Evolutionary conservation across 129 eudicot genomes (phyloP), one percentile per base, ranked within the genome.

Genomic region (Flaveria linearis): DNA sequence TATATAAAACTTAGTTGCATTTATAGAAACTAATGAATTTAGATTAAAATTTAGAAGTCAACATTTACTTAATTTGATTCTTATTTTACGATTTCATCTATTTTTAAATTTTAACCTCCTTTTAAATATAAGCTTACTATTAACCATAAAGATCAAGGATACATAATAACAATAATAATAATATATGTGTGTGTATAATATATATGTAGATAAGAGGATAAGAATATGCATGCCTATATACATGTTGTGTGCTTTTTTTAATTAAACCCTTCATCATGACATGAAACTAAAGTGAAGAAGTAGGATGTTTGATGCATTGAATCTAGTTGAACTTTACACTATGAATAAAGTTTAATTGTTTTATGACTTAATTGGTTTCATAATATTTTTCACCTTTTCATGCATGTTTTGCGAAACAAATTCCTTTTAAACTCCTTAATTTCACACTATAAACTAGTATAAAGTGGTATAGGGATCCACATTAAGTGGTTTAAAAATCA

Each of bases 401-500:
- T 68, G 76, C 68, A 69, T 77, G 46, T 77, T 77, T 69, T 69
- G 49, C 68, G 78, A 72, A 55, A 68, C 61, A 55, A 55, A 22
- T 77, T 68, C 57, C 30, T 60, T 67, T 53, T 68, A 68, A 76
- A 67, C 74, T 22, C 81, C 60, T 68, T 72, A 49, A 66, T 36
- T 73, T 63, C 53, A 36, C 66, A 72, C 68, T 42, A 72, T 50
- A 79, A 79, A 72, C 68, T 79, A 36, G 56, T 51, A 72, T 50
- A 79, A 79, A 72, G 74, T 79, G 58, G 56, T 51, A 30, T 52
- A 43, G 53, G 77, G 60, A 72, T 39, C 83, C 83, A 72, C 78
- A 79, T 69, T 33, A 62, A 13, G 55, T 72, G 68, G 73, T 43
- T 63, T 63, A 13, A 49, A 71, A 20, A 30, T 12, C 18, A 71